These are phyloP conservation scores for Wickerhamomyces sp. DNA, from an alignment of 1,139 yeast species.

Conservation along the genomic window DNA sequence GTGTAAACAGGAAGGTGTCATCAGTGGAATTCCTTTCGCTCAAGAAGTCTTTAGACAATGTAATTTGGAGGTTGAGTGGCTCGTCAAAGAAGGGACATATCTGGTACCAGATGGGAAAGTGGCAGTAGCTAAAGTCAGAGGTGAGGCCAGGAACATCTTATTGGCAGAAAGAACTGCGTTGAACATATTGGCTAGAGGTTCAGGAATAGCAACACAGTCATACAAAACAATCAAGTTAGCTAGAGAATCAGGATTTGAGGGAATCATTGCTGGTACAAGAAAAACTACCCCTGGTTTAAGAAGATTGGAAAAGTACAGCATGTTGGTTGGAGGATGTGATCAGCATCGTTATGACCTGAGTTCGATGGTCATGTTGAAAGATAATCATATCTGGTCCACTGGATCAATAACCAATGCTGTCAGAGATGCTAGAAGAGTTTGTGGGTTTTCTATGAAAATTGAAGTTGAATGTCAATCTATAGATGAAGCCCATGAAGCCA, in stretches of 20 bases:
- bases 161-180: conserved; percentile 85
- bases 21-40: conserved; percentile 91
- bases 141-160: conserved; percentile 73
- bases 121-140: conserved; percentile 72
- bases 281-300: conserved; percentile 97
- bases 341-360: conserved; percentile 89
- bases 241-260: conserved; percentile 65
- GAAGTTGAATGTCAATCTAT: conserved; percentile 89
- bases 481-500: conserved; percentile 86
- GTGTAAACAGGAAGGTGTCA: conserved; percentile 75
- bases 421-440: conserved; percentile 64
- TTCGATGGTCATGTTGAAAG: conserved; percentile 95
- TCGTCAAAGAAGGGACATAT: conserved; percentile 59
- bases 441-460: conserved; percentile 86
- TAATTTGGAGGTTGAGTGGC: conserved; percentile 67
- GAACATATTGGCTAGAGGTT: conserved; percentile 74
- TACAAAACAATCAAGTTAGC: conserved; percentile 56
- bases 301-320: conserved; percentile 82
- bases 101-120: conserved; percentile 60
- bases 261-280: conserved; percentile 93
- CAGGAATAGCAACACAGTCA: conserved; percentile 88
- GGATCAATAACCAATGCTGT: conserved; percentile 90
- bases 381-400: conserved; percentile 87
- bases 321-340: conserved; percentile 94
- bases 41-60: conserved; percentile 80